Evolutionary conservation across 345 rosid genomes (phyloP).

Genomic region (Acer campestre): DNA sequence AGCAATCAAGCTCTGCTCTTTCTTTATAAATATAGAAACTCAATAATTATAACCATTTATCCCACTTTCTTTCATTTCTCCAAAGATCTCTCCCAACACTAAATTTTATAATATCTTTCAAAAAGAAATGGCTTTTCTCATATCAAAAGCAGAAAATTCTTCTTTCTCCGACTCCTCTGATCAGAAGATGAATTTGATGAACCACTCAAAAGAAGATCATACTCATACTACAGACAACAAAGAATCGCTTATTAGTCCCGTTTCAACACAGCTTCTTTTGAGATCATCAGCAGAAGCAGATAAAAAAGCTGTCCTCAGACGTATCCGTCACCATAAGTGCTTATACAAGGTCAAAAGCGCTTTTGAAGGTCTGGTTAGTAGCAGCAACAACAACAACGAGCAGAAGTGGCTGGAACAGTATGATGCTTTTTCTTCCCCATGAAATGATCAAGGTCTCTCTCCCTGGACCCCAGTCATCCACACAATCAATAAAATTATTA

Average conservation of each 20-base stretch:
- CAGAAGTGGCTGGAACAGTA: slow-evolving; percentile 36
- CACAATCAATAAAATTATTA: background rate
- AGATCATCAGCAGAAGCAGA: slow-evolving; percentile 34
- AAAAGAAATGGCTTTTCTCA: slow-evolving; percentile 31
- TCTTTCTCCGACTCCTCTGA: slow-evolving; percentile 16
- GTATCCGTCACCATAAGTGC: slow-evolving; percentile 46
- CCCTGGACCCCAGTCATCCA: background rate
- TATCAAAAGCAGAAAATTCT: slow-evolving; percentile 21
- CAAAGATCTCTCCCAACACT: background rate
- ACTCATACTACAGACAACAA: slow-evolving; percentile 7
- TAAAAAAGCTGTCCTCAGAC: slow-evolving; percentile 41
- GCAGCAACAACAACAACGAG: background rate
- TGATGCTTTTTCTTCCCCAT: slow-evolving; percentile 42
- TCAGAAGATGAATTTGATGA: slow-evolving; percentile 8
- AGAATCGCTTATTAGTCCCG: background rate
- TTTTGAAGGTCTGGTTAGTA: slow-evolving; percentile 32
- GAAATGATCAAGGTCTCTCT: background rate
- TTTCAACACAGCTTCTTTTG: slow-evolving; percentile 41
- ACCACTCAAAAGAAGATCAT: slow-evolving; percentile 12
- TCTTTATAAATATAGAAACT: background rate
- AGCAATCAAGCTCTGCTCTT: background rate
- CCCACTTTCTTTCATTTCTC: background rate
- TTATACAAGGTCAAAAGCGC: slow-evolving; percentile 34
- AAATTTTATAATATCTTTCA: background rate
- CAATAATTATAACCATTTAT: too few relatives aligned